Evolutionary conservation across 139 green algal species (phyloP).

Genomic region (Chlorella vulgaris): DNA sequence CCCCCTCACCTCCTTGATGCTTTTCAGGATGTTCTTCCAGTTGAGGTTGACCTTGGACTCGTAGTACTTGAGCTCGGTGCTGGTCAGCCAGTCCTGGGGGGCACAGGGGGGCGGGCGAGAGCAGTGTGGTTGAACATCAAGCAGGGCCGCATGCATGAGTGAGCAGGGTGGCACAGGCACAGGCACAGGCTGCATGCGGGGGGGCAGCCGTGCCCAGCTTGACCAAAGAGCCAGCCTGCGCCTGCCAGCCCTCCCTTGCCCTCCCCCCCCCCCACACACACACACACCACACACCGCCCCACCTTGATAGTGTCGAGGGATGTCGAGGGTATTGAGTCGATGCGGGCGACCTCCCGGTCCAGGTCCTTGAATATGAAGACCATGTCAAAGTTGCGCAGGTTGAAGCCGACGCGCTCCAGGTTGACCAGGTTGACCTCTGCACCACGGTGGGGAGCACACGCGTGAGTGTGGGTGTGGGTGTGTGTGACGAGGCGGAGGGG

Average conservation of each 20-base stretch:
- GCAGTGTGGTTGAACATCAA: no score
- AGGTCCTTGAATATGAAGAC: slow-evolving; percentile 97
- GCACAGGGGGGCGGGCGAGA: neutral
- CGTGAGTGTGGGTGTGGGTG: slow-evolving; percentile 44
- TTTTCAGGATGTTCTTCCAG: slow-evolving; percentile 98
- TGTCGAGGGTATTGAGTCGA: slow-evolving; percentile 91
- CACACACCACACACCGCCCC: no score
- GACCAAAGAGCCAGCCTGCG: no score
- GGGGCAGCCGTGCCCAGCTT: no score
- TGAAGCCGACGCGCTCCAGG: slow-evolving; percentile 97
- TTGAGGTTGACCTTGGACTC: slow-evolving; percentile 97
- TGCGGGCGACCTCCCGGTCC: slow-evolving; percentile 72
- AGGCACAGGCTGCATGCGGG: no score
- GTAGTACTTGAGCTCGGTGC: slow-evolving; percentile 95
- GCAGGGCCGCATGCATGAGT: no score
- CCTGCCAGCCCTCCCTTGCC: no score
- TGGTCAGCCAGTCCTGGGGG: slow-evolving; percentile 79
- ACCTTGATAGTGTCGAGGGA: slow-evolving; percentile 95
- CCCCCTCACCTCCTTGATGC: slow-evolving; percentile 76
- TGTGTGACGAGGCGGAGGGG: neutral
- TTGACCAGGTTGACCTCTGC: slow-evolving; percentile 95
- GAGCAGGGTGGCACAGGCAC: neutral
- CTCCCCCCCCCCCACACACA: neutral
- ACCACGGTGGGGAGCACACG: neutral
- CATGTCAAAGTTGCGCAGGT: slow-evolving; percentile 99